Evolutionary conservation across 805 yeast genomes (phyloP).

Genomic region (Wickerhamiella azyma): DNA sequence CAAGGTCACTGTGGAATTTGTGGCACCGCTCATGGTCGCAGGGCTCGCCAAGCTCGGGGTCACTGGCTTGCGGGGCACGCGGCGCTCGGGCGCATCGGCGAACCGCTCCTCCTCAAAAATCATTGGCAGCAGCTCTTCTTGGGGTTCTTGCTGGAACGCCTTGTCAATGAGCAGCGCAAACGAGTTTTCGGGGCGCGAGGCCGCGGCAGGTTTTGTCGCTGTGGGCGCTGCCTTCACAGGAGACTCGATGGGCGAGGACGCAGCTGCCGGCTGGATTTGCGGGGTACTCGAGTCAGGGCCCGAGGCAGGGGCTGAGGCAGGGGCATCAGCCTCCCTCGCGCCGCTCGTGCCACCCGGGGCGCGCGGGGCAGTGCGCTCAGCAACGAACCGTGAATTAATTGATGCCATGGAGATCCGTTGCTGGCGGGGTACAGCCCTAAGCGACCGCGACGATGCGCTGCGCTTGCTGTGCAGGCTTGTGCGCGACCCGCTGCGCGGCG

Average conservation of each 20-base stretch:
- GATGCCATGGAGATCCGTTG: conserved; percentile 8
- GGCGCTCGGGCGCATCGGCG: conserved; percentile 25
- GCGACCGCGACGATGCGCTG: conserved; percentile 6
- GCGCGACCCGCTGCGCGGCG: not conserved
- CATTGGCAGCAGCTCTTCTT: conserved; percentile 25
- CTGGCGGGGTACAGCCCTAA: conserved; percentile 3
- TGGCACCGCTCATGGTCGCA: too few relatives aligned
- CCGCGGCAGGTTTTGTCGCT: not conserved
- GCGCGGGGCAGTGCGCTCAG: conserved; percentile 6
- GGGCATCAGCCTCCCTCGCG: not conserved
- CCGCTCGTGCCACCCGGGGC: not conserved
- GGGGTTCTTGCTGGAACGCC: conserved; percentile 15
- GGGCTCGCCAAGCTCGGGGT: not conserved
- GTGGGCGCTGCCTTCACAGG: too few relatives aligned
- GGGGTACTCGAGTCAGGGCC: too few relatives aligned
- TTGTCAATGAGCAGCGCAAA: conserved; percentile 24
- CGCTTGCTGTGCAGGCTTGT: not conserved
- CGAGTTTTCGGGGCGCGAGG: not conserved
- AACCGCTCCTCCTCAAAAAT: conserved; percentile 29
- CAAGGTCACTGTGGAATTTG: too few relatives aligned
- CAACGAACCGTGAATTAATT: conserved; percentile 4
- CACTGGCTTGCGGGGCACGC: conserved; percentile 13
- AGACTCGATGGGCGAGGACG: too few relatives aligned
- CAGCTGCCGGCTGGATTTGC: too few relatives aligned
- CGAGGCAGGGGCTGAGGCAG: too few relatives aligned